Evolutionary conservation across 2,329 filamentous ascomycete species (phyloP), one percentile per base, ranked within the genome.

Genomic region (Pseudonectria foliicola): DNA sequence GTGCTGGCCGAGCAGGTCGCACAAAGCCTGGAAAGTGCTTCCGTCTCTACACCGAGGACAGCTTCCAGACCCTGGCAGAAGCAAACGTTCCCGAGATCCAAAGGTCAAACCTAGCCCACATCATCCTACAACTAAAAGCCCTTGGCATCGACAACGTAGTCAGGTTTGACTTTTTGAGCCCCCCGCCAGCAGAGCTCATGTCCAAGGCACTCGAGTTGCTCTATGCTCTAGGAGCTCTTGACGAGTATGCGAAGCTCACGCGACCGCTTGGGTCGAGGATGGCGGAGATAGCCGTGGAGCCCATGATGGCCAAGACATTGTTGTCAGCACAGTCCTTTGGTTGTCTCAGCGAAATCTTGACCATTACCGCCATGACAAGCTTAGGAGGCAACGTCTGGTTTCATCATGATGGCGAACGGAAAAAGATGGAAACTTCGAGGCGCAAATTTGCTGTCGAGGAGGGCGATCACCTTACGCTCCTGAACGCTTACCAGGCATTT

Each of bases 11-110:
- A 55, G 90, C 92, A 3, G 92, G 92, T 1, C 79, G 92, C 40
- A 95, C 88, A 1, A 84, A 77, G 47, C 78, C 90, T 0, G 92
- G 92, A 2, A 98, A 96, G 62, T 98, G 92, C 59, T 96, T 89
- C 55, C 77, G 90, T 10, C 71, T 98, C 0, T 98, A 93, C 59
- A 93, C 88, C 0, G 85, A 95, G 62, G 64, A 77, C 13, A 70
- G 73, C 3, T 93, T 80, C 54, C 64, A 74, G 25, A 42, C 45
- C 3, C 67, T 98, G 4, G 71, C 78, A 1, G 80, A 85, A 39
- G 71, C 79, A 18, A 94, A 85, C 8, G 68, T 86, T 3, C 92
- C 92, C 0, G 92, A 98, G 58, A 88, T 96, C 23, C 89, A 95
- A 54, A 77, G 92, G 32, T 89, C 85, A 2, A 94, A 96, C 52